Percentiles rank a stretch among this genome's conserved stretches.
Evolutionary conservation across 306 rosid genomes (phyloP).

Genomic region (Medicago truncatula): DNA sequence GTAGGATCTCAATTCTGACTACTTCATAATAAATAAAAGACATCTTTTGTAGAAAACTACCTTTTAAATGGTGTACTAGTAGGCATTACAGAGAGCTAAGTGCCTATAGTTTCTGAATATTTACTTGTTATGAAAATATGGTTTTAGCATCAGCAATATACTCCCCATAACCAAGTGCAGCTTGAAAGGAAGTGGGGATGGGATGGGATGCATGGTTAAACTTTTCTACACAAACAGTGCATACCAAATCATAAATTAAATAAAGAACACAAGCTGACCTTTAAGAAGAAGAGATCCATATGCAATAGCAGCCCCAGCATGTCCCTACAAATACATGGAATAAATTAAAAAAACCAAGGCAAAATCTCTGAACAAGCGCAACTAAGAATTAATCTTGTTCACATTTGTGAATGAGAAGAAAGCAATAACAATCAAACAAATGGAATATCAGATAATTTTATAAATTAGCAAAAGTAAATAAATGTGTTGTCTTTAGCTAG

Average conservation of each 20-base stretch:
- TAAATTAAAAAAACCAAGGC: constrained; percentile 4
- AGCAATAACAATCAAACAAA: constrained; percentile 24
- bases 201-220: background rate
- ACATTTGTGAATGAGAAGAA: constrained; percentile 13
- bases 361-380: constrained; percentile 32
- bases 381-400: constrained; percentile 1
- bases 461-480: constrained; percentile 20
- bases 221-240: background rate
- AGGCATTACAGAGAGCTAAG: background rate
- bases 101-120: constrained; percentile 10
- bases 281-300: constrained; percentile 93
- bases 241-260: background rate
- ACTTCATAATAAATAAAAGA: background rate
- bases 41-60: background rate
- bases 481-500: constrained; percentile 6
- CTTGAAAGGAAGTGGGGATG: background rate
- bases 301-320: constrained; percentile 93
- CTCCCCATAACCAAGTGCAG: constrained; percentile 6
- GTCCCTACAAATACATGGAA: constrained; percentile 62
- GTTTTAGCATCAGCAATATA: constrained; percentile 9
- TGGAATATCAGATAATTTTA: background rate
- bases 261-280: constrained; percentile 56
- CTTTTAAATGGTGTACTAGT: background rate
- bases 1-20: background rate
- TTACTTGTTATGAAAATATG: background rate